Evolutionary conservation across 2,329 filamentous ascomycete species (phyloP).

Genomic region (Aureobasidium sp.): DNA sequence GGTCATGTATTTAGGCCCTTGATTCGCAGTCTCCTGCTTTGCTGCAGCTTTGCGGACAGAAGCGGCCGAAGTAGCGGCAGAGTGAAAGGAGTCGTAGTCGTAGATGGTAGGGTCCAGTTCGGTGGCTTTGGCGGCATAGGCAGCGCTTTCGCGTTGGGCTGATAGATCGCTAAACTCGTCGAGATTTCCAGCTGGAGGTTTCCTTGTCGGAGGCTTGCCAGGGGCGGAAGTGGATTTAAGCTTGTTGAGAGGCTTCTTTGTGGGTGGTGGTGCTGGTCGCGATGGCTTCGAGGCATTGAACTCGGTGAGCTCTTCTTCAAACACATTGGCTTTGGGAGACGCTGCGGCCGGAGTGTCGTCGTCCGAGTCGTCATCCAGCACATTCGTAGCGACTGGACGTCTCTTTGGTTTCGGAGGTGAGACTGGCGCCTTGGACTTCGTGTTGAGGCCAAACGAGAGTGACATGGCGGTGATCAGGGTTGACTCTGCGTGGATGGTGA

Average conservation of each 20-base stretch:
- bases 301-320: constrained; percentile 48
- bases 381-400: constrained; percentile 18
- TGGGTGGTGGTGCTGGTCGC: constrained; percentile 24
- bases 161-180: constrained; percentile 56
- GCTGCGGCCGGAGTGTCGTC: constrained; percentile 47
- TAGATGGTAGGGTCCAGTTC: constrained; percentile 66
- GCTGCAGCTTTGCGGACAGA: constrained; percentile 46
- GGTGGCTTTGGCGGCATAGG: constrained; percentile 55
- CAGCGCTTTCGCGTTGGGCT: constrained; percentile 52
- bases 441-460: constrained; percentile 28
- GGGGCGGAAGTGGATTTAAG: constrained; percentile 15
- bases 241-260: constrained; percentile 20
- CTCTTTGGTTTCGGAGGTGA: constrained; percentile 19
- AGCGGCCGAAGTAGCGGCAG: constrained; percentile 58
- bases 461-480: constrained; percentile 19
- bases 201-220: constrained; percentile 32
- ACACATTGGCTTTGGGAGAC: constrained; percentile 23
- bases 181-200: constrained; percentile 20
- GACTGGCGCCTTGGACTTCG: constrained; percentile 21
- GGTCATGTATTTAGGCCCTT: constrained; percentile 71
- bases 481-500: neutral
- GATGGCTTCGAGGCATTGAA: constrained; percentile 37
- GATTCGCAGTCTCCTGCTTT: constrained; percentile 46
- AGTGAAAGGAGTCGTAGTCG: constrained; percentile 78
- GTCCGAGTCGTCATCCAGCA: constrained; percentile 46